Evolutionary conservation across 2,329 filamentous ascomycete genomes (phyloP).

Genomic region (Penicillium palitans): DNA sequence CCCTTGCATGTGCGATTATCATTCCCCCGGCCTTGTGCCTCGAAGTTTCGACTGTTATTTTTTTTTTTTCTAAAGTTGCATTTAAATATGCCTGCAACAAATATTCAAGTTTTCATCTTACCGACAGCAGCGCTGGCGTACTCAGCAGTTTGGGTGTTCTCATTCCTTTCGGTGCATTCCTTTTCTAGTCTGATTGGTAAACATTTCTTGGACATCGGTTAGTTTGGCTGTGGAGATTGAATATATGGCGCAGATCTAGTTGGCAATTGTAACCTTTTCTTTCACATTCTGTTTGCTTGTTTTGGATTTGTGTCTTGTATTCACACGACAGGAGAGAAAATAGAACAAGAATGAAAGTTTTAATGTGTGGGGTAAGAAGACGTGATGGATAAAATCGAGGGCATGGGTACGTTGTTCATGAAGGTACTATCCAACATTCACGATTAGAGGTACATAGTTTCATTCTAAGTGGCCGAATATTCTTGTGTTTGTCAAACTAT

Average conservation of each 20-base stretch:
- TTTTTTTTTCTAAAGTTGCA: slow-evolving; percentile 11
- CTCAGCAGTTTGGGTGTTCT: slow-evolving; percentile 14
- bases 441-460: too few relatives aligned
- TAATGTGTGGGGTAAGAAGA: too few relatives aligned
- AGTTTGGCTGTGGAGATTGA: slow-evolving; percentile 6
- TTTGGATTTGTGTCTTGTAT: neutral
- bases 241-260: slow-evolving; percentile 13
- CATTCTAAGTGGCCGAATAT: too few relatives aligned
- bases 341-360: too few relatives aligned
- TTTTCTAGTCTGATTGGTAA: slow-evolving; percentile 19
- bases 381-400: too few relatives aligned
- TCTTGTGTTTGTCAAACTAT: too few relatives aligned
- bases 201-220: neutral
- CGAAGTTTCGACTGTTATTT: slow-evolving; percentile 17
- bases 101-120: neutral
- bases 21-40: slow-evolving; percentile 24
- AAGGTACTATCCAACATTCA: too few relatives aligned
- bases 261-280: neutral
- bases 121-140: slow-evolving; percentile 24
- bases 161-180: slow-evolving; percentile 8
- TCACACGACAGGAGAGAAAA: neutral
- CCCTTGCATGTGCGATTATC: slow-evolving; percentile 21
- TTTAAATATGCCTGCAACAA: slow-evolving; percentile 8
- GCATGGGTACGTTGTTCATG: too few relatives aligned
- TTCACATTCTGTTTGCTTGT: neutral